These are phyloP conservation scores for Podila epigama DNA, from an alignment of 192 early-diverging fungal species.

Conservation along the genomic window DNA sequence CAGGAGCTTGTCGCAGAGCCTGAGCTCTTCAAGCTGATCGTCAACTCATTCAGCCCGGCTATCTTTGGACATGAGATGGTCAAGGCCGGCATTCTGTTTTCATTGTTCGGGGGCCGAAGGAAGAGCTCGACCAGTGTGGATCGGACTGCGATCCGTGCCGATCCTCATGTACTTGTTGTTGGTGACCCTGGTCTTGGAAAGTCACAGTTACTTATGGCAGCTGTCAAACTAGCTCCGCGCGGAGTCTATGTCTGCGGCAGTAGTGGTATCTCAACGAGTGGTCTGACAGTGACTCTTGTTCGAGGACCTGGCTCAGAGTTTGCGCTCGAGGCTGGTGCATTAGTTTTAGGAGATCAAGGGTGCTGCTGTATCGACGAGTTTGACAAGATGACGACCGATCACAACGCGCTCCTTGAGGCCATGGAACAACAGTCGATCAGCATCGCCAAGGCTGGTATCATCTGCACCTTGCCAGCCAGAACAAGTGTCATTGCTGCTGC, in stretches of 20 bases:
- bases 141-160: slow-evolving; percentile 64
- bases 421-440: slow-evolving; percentile 92
- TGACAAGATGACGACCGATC: slow-evolving; percentile 86
- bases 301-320: slow-evolving; percentile 31
- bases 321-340: slow-evolving; percentile 60
- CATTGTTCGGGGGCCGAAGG: slow-evolving; percentile 70
- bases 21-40: slow-evolving; percentile 73
- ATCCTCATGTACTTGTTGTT: slow-evolving; percentile 79
- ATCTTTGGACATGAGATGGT: slow-evolving; percentile 88
- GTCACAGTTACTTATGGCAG: slow-evolving; percentile 86
- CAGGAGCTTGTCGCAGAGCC: slow-evolving; percentile 65
- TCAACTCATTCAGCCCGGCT: slow-evolving; percentile 81
- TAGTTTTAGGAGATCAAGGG: slow-evolving; percentile 91
- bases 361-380: slow-evolving; percentile 93
- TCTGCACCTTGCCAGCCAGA: slow-evolving; percentile 82
- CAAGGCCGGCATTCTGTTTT: slow-evolving; percentile 82
- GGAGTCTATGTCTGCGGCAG: slow-evolving; percentile 63
- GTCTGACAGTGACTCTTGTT: slow-evolving; percentile 32
- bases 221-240: slow-evolving; percentile 79
- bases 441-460: slow-evolving; percentile 87
- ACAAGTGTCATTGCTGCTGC: slow-evolving; percentile 89
- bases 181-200: slow-evolving; percentile 91
- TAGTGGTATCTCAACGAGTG: slow-evolving; percentile 33
- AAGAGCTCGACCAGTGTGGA: slow-evolving; percentile 40
- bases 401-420: slow-evolving; percentile 82